Base-by-base conservation (phyloP, 257 asterid species). In the Mentha longifolia region DNA sequence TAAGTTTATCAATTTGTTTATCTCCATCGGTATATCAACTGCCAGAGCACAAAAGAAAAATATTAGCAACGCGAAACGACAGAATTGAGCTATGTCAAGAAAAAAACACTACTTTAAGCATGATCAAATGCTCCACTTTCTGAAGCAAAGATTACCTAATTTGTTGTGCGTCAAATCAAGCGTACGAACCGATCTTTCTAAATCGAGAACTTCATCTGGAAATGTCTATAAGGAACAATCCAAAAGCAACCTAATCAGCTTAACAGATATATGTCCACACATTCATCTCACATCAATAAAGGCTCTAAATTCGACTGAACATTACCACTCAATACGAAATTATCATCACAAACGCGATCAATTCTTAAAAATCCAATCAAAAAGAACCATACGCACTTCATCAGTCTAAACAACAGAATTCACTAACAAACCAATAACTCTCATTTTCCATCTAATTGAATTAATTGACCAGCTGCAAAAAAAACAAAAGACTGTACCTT, bases 121-220 rank as follows among this genome's bases (percentile, higher is more conserved):
- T 9, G 13, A 67, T 9, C 22, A 67, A 13, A 76, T 49, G 64
- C 71, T 65, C 61, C 79, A 61, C 39, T 72, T 35, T 39, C 41
- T 7, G 45, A 63, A 54, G 28, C 16, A 17, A 71, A 50, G 52
- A 70, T 61, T 86, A 94, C 97, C 93, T 72, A 94, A 60, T 83
- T 81, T 91, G 68, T 94, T 94, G 77, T 76, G 87, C 4, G 99
- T 91, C 73, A 94, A 82, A 84, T 94, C 99, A 67, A 94, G 93
- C 16, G 98, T 91, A 43, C 99, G 96, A 61, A 91, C 96, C 17
- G 96, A 87, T 82, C 84, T 79, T 74, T 87, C 97, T 59, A 91
- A 83, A 51, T 88, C 90, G 49, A 91, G 86, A 76, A 94, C 92
- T 72, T 85, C 98, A 78, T 88, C 92, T 0, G 98, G 98, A 82